Conservation (phyloP, 176 grass and related monocot genomes). For the Cenchrus purpureus region DNA sequence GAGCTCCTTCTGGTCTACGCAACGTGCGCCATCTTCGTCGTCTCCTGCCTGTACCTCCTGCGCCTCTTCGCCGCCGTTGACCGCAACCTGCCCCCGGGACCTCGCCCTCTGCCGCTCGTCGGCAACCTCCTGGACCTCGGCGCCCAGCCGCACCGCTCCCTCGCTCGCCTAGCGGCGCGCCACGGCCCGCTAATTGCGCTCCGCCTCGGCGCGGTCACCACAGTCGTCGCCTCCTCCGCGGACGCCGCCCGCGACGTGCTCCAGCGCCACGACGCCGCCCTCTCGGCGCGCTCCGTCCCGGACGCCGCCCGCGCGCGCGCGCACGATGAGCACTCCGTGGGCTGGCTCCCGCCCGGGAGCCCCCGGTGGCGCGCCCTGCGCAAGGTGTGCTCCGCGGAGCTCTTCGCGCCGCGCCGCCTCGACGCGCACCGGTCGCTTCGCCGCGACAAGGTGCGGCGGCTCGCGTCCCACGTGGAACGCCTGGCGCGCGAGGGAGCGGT, state of each 20-base stretch:
- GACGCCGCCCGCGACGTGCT: slow-evolving; percentile 34
- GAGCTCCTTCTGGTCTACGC: not conserved
- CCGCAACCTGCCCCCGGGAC: no score
- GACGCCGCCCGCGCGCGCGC: slow-evolving; percentile 7
- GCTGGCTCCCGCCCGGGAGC: slow-evolving; percentile 25
- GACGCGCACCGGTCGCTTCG: slow-evolving; percentile 31
- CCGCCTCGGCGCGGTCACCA: not conserved
- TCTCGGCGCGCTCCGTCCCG: slow-evolving; percentile 34
- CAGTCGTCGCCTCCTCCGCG: slow-evolving; percentile 46
- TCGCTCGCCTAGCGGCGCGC: no score
- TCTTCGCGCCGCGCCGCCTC: slow-evolving; percentile 43
- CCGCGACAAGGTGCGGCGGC: slow-evolving; percentile 28
- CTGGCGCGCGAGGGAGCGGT: not conserved
- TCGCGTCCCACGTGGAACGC: slow-evolving; percentile 23
- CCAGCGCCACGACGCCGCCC: slow-evolving; percentile 34
- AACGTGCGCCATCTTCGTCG: not conserved
- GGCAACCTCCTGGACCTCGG: no score
- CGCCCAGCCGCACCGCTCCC: no score
- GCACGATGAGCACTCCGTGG: slow-evolving; percentile 15
- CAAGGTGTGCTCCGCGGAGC: slow-evolving; percentile 43
- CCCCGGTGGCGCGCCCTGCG: slow-evolving; percentile 44
- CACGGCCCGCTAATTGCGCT: no score
- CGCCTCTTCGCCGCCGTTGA: no score
- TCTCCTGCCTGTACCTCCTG: no score
- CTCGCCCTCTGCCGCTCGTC: no score